Evolutionary conservation across 2,329 filamentous ascomycete species (phyloP), one percentile per base, ranked within the genome.

Genomic region (Neospermospora avenae): DNA sequence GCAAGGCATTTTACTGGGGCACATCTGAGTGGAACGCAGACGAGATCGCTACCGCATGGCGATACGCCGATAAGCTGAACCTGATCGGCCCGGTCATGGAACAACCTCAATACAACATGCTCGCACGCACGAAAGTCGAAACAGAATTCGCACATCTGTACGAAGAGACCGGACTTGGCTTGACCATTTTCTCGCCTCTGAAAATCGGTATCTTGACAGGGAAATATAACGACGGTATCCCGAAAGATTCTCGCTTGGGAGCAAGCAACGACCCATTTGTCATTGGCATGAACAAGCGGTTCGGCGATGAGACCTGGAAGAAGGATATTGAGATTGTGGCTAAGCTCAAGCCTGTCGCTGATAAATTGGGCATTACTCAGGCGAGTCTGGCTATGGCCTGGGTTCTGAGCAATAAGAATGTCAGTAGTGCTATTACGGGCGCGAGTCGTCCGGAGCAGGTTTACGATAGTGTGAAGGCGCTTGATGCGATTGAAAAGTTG

Each of bases 1-100:
- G 87, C 65, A 85, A 88, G 75, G 83, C 84, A 2, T 83, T 90
- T 64, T 88, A 89, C 77, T 88, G 85, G 85, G 86, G 85, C 44
- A 89, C 85, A 0, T 87, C 84, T 0, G 84, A 88, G 72, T 89
- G 86, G 85, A 80, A 78, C 62, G 84, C 86, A 45, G 80, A 82
- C 60, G 85, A 88, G 75, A 88, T 89, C 69, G 80, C 81, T 5
- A 79, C 84, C 60, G 86, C 86, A 0, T 84, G 82, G 77, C 77
- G 82, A 14, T 78, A 84, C 62, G 83, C 86, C 35, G 84, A 87
- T 65, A 79, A 78, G 64, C 77, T 88, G 8, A 78, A 80, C 14
- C 76, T 89, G 42, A 80, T 88, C 62, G 85, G 83, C 7, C 86
- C 86, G 2, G 68, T 87, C 34, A 82, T 87, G 74, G 86, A 89